A percentile compares a stretch with the other conserved stretches of the same genome.
phyloP scores from a whole-genome alignment of 2,329 filamentous ascomycete species.

The Botrytis galanthina region DNA sequence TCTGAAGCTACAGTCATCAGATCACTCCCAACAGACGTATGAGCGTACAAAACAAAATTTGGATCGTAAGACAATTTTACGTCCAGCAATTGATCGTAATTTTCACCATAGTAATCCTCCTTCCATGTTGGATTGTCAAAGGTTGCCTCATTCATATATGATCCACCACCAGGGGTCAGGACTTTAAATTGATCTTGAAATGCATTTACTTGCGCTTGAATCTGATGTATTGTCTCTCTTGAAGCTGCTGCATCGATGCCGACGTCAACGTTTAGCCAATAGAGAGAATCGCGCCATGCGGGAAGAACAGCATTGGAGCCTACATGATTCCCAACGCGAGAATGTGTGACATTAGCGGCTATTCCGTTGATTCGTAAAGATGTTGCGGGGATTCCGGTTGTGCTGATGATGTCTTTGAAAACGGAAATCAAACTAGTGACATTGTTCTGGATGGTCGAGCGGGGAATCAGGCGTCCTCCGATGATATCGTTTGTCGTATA shows the following conservation, averaged over 20 bases:
- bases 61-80: not conserved
- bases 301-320: not conserved
- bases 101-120: not conserved
- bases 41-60: not conserved
- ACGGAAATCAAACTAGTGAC: not conserved
- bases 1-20: not conserved
- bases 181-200: not conserved
- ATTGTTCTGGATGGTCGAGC: not conserved
- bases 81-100: not conserved
- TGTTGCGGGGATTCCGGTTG: not conserved
- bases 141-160: not conserved
- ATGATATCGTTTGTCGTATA: not conserved
- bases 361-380: not conserved
- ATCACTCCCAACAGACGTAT: not conserved
- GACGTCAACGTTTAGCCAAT: not conserved
- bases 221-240: not conserved
- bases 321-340: not conserved
- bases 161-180: not conserved
- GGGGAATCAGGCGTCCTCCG: not conserved
- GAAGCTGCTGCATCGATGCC: not conserved
- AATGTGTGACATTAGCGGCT: not conserved
- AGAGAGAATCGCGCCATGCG: not conserved
- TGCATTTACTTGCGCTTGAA: not conserved
- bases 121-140: not conserved
- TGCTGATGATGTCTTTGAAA: not conserved